Evolutionary conservation across 225 moss, liverwort and hornwort genomes (phyloP).

Genomic region (Marchantia paleacea): DNA sequence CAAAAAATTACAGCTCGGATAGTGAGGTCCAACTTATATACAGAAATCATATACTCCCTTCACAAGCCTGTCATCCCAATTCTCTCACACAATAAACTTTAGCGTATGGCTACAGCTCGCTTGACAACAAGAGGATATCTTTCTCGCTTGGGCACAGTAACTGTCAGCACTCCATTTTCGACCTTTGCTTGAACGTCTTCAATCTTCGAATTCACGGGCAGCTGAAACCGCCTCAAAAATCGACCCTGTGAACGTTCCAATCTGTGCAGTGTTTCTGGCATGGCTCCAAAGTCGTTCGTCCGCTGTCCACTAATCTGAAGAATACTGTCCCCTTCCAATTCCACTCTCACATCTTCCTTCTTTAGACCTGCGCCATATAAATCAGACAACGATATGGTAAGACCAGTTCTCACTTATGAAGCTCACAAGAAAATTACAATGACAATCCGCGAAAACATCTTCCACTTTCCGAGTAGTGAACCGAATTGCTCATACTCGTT

Average conservation of each 20-base stretch:
- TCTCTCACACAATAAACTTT: not conserved
- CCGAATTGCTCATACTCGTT: too few species aligned
- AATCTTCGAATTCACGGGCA: constrained; percentile 40
- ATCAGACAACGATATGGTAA: too few species aligned
- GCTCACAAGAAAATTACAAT: too few species aligned
- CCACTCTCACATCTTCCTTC: constrained; percentile 51
- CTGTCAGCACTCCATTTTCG: constrained; percentile 50
- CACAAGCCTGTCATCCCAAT: too few species aligned
- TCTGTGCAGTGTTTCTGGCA: constrained; percentile 40
- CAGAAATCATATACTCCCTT: not conserved
- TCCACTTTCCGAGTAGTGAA: too few species aligned
- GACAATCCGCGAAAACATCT: too few species aligned
- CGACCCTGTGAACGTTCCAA: constrained; percentile 42
- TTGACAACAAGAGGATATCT: constrained; percentile 18
- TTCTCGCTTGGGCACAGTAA: constrained; percentile 42
- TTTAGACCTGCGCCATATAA: constrained; percentile 27
- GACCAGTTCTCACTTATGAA: too few species aligned
- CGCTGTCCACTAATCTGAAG: constrained; percentile 51
- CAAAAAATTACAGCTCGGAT: too few species aligned
- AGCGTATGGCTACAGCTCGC: constrained; percentile 34
- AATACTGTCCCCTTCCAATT: constrained; percentile 47
- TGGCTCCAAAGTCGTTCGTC: not conserved
- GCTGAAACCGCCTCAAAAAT: constrained; percentile 45
- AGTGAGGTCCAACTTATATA: not conserved
- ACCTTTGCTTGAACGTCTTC: constrained; percentile 49